Percentiles rank a stretch among this genome's conserved stretches.
Conservation (phyloP, 352 stramenopile species). For the Halophytophthora batemanensis region DNA sequence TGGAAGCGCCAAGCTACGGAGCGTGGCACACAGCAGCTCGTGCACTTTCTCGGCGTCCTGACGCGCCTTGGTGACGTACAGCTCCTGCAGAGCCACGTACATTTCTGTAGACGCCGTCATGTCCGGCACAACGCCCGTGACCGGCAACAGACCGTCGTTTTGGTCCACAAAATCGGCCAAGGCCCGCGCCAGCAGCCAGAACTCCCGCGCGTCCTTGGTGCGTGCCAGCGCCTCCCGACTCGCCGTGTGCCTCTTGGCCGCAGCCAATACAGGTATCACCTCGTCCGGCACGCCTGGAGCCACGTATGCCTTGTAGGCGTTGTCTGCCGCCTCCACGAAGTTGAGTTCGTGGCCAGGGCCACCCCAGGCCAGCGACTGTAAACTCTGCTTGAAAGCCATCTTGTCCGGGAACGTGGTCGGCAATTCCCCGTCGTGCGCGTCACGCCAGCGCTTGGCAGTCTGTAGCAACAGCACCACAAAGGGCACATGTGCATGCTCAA, state of each 20-base stretch:
- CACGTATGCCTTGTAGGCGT: constrained; percentile 93
- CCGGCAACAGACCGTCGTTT: constrained; percentile 63
- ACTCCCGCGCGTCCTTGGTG: constrained; percentile 47
- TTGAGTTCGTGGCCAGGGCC: constrained; percentile 90
- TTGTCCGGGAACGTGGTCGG: constrained; percentile 89
- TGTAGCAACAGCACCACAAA: constrained; percentile 92
- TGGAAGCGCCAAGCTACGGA: constrained; percentile 26
- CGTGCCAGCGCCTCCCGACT: constrained; percentile 28
- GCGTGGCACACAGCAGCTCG: constrained; percentile 28
- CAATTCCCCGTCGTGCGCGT: constrained; percentile 31
- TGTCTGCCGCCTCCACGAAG: constrained; percentile 92
- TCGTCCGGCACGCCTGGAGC: constrained; percentile 78
- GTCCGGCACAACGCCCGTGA: constrained; percentile 94
- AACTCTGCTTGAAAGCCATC: constrained; percentile 78
- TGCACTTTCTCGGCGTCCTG: constrained; percentile 51
- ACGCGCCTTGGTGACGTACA: constrained; percentile 92
- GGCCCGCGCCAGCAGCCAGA: constrained; percentile 78
- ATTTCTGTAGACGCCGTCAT: constrained; percentile 95
- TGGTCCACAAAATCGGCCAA: constrained; percentile 76
- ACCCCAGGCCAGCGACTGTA: constrained; percentile 61
- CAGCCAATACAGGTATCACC: constrained; percentile 55
- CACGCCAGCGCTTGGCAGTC: constrained; percentile 56
- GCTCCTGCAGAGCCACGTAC: constrained; percentile 93
- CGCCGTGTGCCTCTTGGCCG: constrained; percentile 23
- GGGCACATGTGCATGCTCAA: constrained; percentile 91